Base-by-base conservation (phyloP, 441 rosid genomes). In the Populus hybrid region DNA sequence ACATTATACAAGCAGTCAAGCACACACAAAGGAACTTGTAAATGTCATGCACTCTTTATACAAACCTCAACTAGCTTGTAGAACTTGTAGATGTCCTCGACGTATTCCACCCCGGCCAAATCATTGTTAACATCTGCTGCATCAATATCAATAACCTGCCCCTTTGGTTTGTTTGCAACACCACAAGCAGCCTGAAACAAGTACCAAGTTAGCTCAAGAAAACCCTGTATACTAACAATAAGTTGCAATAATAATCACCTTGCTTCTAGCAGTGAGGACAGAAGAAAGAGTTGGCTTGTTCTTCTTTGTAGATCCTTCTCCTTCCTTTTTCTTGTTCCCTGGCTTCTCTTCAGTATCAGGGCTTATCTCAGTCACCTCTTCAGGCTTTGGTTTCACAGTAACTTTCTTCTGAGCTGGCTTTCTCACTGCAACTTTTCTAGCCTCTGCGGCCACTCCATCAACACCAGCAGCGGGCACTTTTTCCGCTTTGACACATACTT, bases 41-140 rank as follows among this genome's bases (percentile, higher is more conserved):
- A 3, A 59, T n/a, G 10, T 3, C 26, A 59, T 59, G 11, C 10
- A 9, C 65, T 59, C 65, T n/a, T 59, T 8, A 8, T n/a, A 21
- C 0, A 10, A 72, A 94, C 98, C 95, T 94, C 99, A 67, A 81
- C 97, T 65, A 82, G 84, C 83, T 92, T 92, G 76, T 92, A 94
- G 84, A 89, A 95, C 73, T 84, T 84, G 87, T 94, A 95, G 26
- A 95, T 93, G 78, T 94, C 99, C 42, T 94, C 98, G 16, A 94
- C 91, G 76, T 95, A 94, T 72, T 95, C 99, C 1, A 89, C 89
- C 6, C 87, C 97, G 18, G 97, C 94, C 82, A 92, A 86, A 70
- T 94, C 88, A 70, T 93, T 90, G 63, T 87, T 80, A 75, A 84
- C 89, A 42, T 95, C 95, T 8, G 83, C 89, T 6, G 85, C 90